These are phyloP conservation scores for Debaryomycetaceae sp. DNA, from an alignment of 1,139 yeast species.

Conservation along the genomic window DNA sequence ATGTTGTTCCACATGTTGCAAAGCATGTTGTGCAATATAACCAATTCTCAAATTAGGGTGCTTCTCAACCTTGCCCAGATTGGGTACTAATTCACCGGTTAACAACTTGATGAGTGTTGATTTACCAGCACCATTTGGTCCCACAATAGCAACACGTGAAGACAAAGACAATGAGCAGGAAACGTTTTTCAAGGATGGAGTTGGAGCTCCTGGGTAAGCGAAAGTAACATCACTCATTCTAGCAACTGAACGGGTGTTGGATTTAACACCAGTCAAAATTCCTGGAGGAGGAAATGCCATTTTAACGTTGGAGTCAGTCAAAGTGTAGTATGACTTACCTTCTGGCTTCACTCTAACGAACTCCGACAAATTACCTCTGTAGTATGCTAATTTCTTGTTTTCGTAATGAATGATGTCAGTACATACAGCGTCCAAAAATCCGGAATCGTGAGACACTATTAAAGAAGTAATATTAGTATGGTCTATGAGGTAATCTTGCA, in stretches of 20 bases:
- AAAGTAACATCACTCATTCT: slow-evolving; percentile 83
- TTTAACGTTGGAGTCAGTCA: slow-evolving; percentile 87
- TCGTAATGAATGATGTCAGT: slow-evolving; percentile 97
- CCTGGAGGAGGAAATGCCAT: slow-evolving; percentile 99
- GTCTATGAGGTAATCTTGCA: slow-evolving; percentile 76
- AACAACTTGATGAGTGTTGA: slow-evolving; percentile 89
- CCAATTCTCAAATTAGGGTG: slow-evolving; percentile 98
- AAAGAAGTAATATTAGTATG: slow-evolving; percentile 88
- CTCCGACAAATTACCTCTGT: slow-evolving; percentile 92
- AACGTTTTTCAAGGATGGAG: slow-evolving; percentile 76
- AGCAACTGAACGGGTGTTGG: slow-evolving; percentile 93
- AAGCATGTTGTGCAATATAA: slow-evolving; percentile 97
- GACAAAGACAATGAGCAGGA: slow-evolving; percentile 87
- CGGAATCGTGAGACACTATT: slow-evolving; percentile 97
- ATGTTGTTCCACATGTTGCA: slow-evolving; percentile 95
- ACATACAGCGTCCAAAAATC: slow-evolving; percentile 92
- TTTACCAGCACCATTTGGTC: slow-evolving; percentile 99
- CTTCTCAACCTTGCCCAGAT: slow-evolving; percentile 87
- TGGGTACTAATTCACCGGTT: slow-evolving; percentile 88
- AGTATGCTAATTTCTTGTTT: slow-evolving; percentile 89
- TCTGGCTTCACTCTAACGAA: slow-evolving; percentile 92
- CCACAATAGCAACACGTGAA: slow-evolving; percentile 93
- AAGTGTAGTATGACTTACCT: slow-evolving; percentile 94
- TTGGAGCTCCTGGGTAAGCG: slow-evolving; percentile 82
- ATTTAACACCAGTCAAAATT: slow-evolving; percentile 90